These are phyloP conservation scores for Verticillium dahliae DNA, from an alignment of 2,329 filamentous ascomycete genomes.

Conservation along the genomic window DNA sequence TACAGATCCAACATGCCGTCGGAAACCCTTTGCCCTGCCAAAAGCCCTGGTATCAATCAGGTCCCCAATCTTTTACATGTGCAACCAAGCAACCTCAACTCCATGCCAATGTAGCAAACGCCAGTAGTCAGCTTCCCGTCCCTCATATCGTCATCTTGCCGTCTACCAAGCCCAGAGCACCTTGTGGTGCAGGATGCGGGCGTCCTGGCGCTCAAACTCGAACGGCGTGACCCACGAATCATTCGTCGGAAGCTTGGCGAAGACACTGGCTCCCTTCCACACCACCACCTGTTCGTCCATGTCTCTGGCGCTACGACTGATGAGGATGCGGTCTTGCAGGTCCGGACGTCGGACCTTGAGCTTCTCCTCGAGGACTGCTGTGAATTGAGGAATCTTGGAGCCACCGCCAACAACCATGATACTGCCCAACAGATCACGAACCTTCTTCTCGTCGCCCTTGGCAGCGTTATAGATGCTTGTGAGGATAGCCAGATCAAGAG, in stretches of 20 bases:
- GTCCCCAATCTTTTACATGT: neutral
- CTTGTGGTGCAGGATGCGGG: conserved; percentile 79
- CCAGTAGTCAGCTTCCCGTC: neutral
- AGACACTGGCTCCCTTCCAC: conserved; percentile 97
- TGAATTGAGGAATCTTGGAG: conserved; percentile 73
- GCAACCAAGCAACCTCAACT: neutral
- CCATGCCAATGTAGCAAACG: neutral
- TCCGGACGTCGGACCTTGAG: conserved; percentile 62
- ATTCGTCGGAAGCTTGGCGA: conserved; percentile 85
- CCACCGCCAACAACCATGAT: conserved; percentile 90
- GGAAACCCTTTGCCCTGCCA: neutral
- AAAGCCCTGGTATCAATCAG: neutral
- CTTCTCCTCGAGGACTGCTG: conserved; percentile 74
- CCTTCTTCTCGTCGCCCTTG: conserved; percentile 84
- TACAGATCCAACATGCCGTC: neutral
- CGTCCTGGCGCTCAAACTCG: conserved; percentile 83
- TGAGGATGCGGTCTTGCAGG: conserved; percentile 52
- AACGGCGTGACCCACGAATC: conserved; percentile 87
- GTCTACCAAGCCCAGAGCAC: conserved; percentile 54
- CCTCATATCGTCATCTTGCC: neutral
- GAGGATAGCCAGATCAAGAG: conserved; percentile 84
- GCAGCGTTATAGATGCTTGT: conserved; percentile 84
- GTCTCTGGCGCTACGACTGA: conserved; percentile 72
- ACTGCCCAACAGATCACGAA: conserved; percentile 79
- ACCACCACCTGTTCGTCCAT: conserved; percentile 95